Evolutionary conservation across 441 rosid genomes (phyloP).

Genomic region (Populus hybrid): DNA sequence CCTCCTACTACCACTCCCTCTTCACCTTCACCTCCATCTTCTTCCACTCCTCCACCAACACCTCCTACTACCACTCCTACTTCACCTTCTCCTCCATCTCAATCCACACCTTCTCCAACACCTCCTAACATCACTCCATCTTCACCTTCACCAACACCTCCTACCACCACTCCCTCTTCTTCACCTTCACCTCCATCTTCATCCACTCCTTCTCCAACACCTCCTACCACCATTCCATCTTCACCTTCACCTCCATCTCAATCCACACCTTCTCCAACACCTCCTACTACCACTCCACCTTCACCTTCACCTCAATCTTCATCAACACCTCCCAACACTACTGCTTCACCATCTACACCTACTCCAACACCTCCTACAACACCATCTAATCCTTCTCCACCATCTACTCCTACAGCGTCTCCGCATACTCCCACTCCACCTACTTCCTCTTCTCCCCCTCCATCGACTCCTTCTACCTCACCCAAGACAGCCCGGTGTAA

Average conservation of each 20-base stretch:
- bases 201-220: conserved; percentile 3
- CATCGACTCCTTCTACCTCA: conserved; percentile 2
- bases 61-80: conserved; percentile 1
- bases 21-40: background rate
- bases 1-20: background rate
- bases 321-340: conserved; percentile 1
- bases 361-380: conserved; percentile 1
- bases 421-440: background rate
- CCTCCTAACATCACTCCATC: background rate
- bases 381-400: background rate
- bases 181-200: conserved; percentile 15
- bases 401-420: conserved; percentile 12
- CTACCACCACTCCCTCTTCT: background rate
- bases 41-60: background rate
- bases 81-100: conserved; percentile 11
- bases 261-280: background rate
- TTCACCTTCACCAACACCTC: conserved; percentile 9
- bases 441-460: background rate
- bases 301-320: background rate
- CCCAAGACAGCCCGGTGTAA: conserved; percentile 28
- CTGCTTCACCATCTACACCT: conserved; percentile 9
- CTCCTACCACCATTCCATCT: background rate
- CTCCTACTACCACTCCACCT: conserved; percentile 6
- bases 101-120: conserved; percentile 12
- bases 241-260: background rate